A percentile compares a stretch with the other conserved stretches of the same genome.
Evolutionary conservation across 208 protist species (phyloP).

Genomic region (Entamoeba nuttalli): DNA sequence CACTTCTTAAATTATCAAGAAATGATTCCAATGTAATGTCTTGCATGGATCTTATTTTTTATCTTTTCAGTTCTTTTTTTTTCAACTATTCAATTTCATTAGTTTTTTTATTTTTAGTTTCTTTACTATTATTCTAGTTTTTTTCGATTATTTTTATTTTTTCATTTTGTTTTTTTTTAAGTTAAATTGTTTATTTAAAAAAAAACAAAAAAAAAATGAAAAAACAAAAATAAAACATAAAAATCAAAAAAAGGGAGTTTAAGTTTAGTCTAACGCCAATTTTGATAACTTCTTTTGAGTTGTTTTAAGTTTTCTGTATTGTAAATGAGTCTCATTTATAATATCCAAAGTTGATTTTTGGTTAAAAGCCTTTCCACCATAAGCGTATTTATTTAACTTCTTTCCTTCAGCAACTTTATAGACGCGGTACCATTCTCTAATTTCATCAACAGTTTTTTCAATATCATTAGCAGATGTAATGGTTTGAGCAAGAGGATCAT

Average conservation of each 20-base stretch:
- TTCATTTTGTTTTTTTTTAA: no score
- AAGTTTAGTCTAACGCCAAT: neutral
- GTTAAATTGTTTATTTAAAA: no score
- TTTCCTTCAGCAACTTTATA: slow-evolving; percentile 21
- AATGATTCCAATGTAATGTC: neutral
- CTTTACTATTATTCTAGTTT: no score
- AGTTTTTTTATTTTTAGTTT: no score
- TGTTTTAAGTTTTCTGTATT: neutral
- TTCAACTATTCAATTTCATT: no score
- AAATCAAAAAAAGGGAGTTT: neutral
- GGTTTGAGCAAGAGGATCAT: neutral
- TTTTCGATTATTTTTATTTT: no score
- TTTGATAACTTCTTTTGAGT: neutral
- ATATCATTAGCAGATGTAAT: neutral
- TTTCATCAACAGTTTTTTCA: neutral
- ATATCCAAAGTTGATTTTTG: neutral
- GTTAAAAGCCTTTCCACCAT: neutral
- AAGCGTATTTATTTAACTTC: neutral
- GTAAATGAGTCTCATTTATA: neutral
- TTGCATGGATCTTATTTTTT: neutral
- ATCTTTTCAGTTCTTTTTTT: neutral
- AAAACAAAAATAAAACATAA: no score
- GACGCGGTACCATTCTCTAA: slow-evolving; percentile 13
- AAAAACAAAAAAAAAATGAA: no score
- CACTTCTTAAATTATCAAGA: neutral